Evolutionary conservation across 208 protist species (phyloP), one percentile per base, ranked within the genome.

Genomic region (Novymonas esmeraldas): DNA sequence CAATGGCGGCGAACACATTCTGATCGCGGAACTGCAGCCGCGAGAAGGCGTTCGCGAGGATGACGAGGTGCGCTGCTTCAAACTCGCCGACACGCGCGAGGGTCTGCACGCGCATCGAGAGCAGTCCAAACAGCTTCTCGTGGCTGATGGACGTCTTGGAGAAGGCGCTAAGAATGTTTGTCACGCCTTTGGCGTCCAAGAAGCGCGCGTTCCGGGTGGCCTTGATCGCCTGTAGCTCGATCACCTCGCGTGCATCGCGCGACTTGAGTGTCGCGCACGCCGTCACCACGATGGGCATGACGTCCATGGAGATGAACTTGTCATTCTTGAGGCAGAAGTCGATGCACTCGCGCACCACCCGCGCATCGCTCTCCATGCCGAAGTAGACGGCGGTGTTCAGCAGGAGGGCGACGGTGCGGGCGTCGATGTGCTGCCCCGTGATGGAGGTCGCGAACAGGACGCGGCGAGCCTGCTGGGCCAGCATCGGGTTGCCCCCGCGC

Each of bases 351-450:
- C 92, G 89, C 73, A 97, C 89, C 42, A 97, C 64, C 28, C 85
- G 77, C 16, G 89, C 89, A 68, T 97, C 92, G 59, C 88, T 95
- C 69, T 95, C 92, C 89, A 97, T 95, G 66, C 92, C 92, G 78
- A 97, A 97, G 79, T 97, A 97, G n/a, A 95, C 90, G 1, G 92
- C 92, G 11, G 92, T 94, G 80, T 94, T 95, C 31, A 97, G 78
- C 62, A 97, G 73, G 51, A 94, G 65, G 5, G 85, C 92, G 4
- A 97, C 89, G 10, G 89, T 84, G 63, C 92, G 89, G 39, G 89
- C 87, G 61, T 97, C 92, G 29, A 95, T 65, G 64, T 84, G 89
- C 63, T 95, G 87, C 18, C 92, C 92, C 3, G 75, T 71, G 56
- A 95, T 95, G 6, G 86, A 88, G n/a, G 92, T 95, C 29, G 87